These are phyloP conservation scores for Syncephalastrum racemosum DNA, from an alignment of 371 early-diverging fungal genomes.

Conservation along the genomic window DNA sequence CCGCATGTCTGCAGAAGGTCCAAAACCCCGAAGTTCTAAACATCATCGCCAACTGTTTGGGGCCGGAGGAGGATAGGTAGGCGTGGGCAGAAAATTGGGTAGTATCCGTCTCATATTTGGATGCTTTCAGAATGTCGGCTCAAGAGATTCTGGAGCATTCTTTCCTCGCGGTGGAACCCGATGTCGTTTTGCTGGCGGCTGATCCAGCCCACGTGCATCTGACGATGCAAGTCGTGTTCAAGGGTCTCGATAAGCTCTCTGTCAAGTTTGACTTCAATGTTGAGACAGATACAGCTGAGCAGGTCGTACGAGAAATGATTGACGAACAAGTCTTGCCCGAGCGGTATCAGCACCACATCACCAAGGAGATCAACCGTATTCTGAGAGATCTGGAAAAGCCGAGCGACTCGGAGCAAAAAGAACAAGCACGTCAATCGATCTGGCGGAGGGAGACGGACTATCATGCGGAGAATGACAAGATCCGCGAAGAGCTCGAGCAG, in stretches of 20 bases:
- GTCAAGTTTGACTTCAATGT: conserved; percentile 92
- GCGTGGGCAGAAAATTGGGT: neutral
- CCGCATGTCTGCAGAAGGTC: conserved; percentile 72
- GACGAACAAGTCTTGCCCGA: conserved; percentile 80
- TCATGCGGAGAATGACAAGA: conserved; percentile 40
- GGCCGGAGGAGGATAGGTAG: conserved; percentile 56
- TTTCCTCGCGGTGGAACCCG: conserved; percentile 73
- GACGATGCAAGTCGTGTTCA: conserved; percentile 82
- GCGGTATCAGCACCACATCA: conserved; percentile 77
- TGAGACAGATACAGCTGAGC: conserved; percentile 89
- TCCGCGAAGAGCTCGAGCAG: conserved; percentile 37
- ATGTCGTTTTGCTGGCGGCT: conserved; percentile 66
- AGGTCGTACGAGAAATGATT: conserved; percentile 93
- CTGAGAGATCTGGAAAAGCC: conserved; percentile 71
- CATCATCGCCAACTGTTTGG: conserved; percentile 77
- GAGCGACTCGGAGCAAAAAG: conserved; percentile 34
- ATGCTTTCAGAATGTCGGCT: conserved; percentile 59
- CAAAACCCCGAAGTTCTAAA: conserved; percentile 69
- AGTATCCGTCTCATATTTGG: neutral
- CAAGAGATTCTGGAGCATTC: conserved; percentile 83
- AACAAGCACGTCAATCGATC: conserved; percentile 43
- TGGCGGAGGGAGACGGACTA: conserved; percentile 53
- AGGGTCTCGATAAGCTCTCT: conserved; percentile 78
- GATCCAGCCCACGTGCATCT: conserved; percentile 70
- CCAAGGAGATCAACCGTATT: conserved; percentile 84